Base-by-base conservation (phyloP, 495 filamentous ascomycete species). In the Aspergillus sclerotiicarbonarius region DNA sequence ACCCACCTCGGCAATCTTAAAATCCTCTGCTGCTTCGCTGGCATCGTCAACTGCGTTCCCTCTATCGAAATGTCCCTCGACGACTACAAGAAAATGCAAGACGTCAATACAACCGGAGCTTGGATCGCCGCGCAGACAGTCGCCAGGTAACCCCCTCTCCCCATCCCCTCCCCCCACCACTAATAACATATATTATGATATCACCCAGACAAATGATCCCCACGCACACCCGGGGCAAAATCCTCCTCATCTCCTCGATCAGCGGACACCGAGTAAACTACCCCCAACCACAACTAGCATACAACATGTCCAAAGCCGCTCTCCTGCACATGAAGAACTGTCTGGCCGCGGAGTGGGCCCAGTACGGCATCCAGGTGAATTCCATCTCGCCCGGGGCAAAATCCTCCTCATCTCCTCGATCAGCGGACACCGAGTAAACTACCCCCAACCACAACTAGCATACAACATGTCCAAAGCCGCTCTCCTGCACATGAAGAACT, bases 371-470 rank as follows among this genome's bases (percentile, higher is more conserved):
- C 54, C 71, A 84, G 15, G 86, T 89, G 13, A 91, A 90, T 57
- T 80, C 75, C 20, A 77, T n/a, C n/a, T n/a, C n/a, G n/a, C 61
- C 5, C 79, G 82, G 3, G 87, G 89, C 1, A 76, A 76, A 30
- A 87, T 90, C 61, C 65, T 86, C 47, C 75, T 91, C 51, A 82
- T 84, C 8, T 84, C 87, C 0, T 86, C 82, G 20, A 85, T 90
- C 49, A 86, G 83, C 30, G 87, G 75, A 1, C 84, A 90, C 57
- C 61, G 76, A 12, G 80, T 84, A 30, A 78, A 78, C 47, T 78
- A 59, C 41, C 76, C 76, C 1, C 76, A 79, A 58, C 75, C 75
- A 9, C 76, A 78, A 57, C 56, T 67, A 5, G 70, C 71, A 2
- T 79, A 79, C 52, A 79, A 79, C 30, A 73, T 71, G 31, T 73